phyloP scores from a whole-genome alignment of 2,329 filamentous ascomycete species.

The Colletotrichum spaethianum region DNA sequence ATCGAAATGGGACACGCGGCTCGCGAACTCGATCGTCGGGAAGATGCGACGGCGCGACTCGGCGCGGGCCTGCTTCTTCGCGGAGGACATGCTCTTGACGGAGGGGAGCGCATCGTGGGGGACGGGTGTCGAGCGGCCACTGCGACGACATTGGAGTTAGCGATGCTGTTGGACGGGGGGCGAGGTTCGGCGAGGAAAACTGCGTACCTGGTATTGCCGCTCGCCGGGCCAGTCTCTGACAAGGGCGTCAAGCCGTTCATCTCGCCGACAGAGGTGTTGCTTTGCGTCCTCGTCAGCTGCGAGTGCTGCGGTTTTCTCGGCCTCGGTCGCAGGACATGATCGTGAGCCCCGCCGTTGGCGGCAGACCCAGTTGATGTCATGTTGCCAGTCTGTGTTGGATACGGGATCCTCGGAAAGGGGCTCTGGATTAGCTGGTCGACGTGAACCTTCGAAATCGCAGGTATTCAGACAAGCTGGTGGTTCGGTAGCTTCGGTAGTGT shows the following conservation, averaged over 20 bases:
- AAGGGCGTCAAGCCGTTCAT: constrained; percentile 26
- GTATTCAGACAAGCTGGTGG: neutral
- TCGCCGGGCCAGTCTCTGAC: constrained; percentile 35
- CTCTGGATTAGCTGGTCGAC: neutral
- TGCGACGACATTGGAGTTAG: constrained; percentile 52
- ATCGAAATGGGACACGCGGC: constrained; percentile 95
- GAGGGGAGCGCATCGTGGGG: constrained; percentile 95
- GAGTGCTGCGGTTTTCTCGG: constrained; percentile 65
- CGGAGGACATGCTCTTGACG: constrained; percentile 86
- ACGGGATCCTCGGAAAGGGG: neutral
- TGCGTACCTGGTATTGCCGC: constrained; percentile 39
- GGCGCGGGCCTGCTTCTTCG: constrained; percentile 85
- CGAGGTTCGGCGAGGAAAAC: neutral
- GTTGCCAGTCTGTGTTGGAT: neutral
- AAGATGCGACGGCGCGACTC: constrained; percentile 89
- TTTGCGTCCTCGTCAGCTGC: constrained; percentile 48
- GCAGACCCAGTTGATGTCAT: constrained; percentile 35
- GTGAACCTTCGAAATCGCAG: neutral
- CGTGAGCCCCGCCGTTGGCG: constrained; percentile 46
- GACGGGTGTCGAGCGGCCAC: constrained; percentile 86
- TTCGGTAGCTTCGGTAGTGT: neutral
- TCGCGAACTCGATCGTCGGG: constrained; percentile 91
- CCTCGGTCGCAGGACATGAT: constrained; percentile 64
- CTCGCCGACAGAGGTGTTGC: constrained; percentile 39
- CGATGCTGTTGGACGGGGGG: neutral